Base-by-base conservation (phyloP, 192 early-diverging fungal genomes). In the Coemansia interrupta region DNA sequence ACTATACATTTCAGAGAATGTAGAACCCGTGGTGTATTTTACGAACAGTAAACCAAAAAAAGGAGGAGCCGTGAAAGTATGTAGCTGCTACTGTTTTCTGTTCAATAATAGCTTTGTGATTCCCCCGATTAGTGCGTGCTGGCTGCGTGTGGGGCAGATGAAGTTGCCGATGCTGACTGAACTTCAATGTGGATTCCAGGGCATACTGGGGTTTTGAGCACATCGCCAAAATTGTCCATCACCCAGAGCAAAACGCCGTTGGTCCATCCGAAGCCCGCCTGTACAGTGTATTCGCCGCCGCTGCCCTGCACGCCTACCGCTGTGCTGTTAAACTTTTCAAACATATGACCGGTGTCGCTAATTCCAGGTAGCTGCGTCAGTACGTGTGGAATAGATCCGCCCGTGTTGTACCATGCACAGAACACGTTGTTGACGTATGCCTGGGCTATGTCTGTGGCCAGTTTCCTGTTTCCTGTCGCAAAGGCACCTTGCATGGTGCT, bases 191-290 rank as follows among this genome's bases (percentile, higher is more conserved):
- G 19, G 6, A 50, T 52, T 5, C 60, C 61, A 11, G 71, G 62
- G 12, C 70, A 73, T 4, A 43, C 26, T 3, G 77, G 81, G 6
- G 60, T 40, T 0, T 15, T 17, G 2, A 82, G 58, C 15, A 17
- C 28, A 3, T 53, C 41, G 10, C 79, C 79, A 70, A 75, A 87
- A 1, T 38, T 59, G 14, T 83, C 68, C 50, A 87, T 61, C 0
- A 80, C 61, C 87, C 85, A 88, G 49, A 90, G 68, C 14, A 82
- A 61, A 41, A 90, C 82, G 12, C 87, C 87, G 56, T 90, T 90
- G 12, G 89, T 87, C 89, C 89, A 90, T 0, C 89, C 89, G 72
- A 90, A 90, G 6, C 89, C 89, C 20, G 68, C 69, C 65, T 89
- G 87, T 12, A 87, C 85, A 1, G 60, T 61, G 58, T 90, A 88